Evolutionary conservation across 805 yeast species (phyloP), one percentile per base, ranked within the genome.

Genomic region (Jamesozyma gamospora): DNA sequence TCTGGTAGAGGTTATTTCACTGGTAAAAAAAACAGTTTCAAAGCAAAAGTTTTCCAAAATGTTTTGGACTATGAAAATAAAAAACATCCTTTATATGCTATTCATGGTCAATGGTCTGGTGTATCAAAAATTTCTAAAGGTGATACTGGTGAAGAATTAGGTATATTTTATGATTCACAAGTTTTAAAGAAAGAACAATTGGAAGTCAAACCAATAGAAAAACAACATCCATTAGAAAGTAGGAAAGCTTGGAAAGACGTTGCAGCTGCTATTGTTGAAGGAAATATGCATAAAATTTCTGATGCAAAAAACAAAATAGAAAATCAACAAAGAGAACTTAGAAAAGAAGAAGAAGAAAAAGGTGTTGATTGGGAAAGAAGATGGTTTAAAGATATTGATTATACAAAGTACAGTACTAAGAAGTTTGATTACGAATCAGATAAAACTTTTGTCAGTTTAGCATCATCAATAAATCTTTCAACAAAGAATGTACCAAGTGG

Each of bases 1-100:
- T 71, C 83, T 29, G 98, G 98, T 27, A 78, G 92, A 63, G 98
- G 98, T 26, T 92, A 87, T 66, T 86, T 92, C 57, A 74, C 86
- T 16, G 98, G 98, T 52, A 90, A 88, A 70, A 90, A 88, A 69
- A 88, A 92, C 66, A 65, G 87, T 14, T 86, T 82, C 67, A 92
- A 88, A 65, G 95, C 95, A 19, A 74, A 90, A 55, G 70, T 92
- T 44, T 82, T 58, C 58, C 72, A 71, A 51, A 74, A 73, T 55
- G 53, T 61, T 37, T 62, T 64, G 21, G 66, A 72, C n/a, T 67
- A 72, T n/a, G 56, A 66, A 40, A 74, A 73, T 48, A 66, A 67
- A 41, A 75, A 72, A 27, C 75, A 77, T 43, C 84, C 94, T 1
- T 63, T 86, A 41, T 83, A 74, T 64, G 82, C 94, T 13, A 79